Evolutionary conservation across 352 stramenopile species (phyloP), one percentile per base, ranked within the genome.

Genomic region (Saprolegnia parasitica): DNA sequence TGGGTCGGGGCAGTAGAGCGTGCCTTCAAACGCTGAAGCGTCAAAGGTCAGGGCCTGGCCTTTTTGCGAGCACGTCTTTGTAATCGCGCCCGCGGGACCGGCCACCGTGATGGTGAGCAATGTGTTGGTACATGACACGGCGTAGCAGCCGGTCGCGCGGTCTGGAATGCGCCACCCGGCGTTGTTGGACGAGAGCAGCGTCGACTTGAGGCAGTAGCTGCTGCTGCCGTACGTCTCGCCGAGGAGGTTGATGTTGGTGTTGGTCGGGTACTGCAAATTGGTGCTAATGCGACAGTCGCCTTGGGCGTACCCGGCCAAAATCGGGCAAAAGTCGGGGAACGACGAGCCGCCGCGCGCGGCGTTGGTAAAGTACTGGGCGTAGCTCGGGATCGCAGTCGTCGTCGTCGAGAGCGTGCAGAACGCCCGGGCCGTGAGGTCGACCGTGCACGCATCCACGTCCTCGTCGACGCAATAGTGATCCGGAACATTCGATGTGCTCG

Each of bases 251-350:
- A 89, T 78, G 9, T 56, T 77, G 18, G 83, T 89, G 23, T 75
- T 75, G 0, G 68, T 54, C 0, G 84, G 77, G 9, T 72, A 65
- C 0, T 78, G 68, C 16, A 94, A 76, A 55, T 95, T 95, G 42
- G 49, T 67, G 9, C 75, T 66, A 47, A 81, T 75, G n/a, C 75
- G 73, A 71, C 86, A 95, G 70, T 95, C 84, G 46, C 84, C 84
- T 24, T 76, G 76, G 10, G 74, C 71, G 65, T 84, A 92, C 47
- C 83, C 86, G 39, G 83, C 78, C 50, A 91, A 91, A 54, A 93
- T 80, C 4, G 86, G 86, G 50, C 84, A 95, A 62, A 78, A 95
- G 70, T 95, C 84, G 0, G 84, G 80, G 47, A 84, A 93, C 18
- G 86, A 77, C 61, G 87, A 83, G 10, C 83, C 83, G 42, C 84